These are phyloP conservation scores for Sabuloglossum arenarium DNA, from an alignment of 495 filamentous ascomycete genomes.

Conservation along the genomic window DNA sequence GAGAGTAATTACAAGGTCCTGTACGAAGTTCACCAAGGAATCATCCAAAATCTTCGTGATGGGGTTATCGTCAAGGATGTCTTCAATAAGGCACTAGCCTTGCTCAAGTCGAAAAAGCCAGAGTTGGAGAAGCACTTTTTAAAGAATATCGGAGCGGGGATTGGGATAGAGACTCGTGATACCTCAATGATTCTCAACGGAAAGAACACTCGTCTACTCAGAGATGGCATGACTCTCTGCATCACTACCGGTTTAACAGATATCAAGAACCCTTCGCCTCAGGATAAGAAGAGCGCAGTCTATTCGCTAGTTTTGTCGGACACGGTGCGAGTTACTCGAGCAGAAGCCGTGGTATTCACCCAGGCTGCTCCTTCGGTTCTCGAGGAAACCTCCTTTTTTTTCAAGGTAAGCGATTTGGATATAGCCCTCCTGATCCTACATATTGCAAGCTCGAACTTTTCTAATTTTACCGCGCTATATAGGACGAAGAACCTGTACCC, in stretches of 20 bases:
- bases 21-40: constrained; percentile 57
- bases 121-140: constrained; percentile 85
- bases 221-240: constrained; percentile 91
- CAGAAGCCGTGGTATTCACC: constrained; percentile 71
- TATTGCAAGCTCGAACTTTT: background rate
- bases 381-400: constrained; percentile 89
- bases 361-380: constrained; percentile 76
- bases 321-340: constrained; percentile 69
- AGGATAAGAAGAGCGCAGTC: constrained; percentile 64
- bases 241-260: constrained; percentile 77
- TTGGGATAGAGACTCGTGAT: constrained; percentile 83
- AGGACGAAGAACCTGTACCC: constrained; percentile 30
- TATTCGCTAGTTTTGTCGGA: constrained; percentile 86
- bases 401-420: constrained; percentile 32
- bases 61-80: constrained; percentile 76
- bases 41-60: constrained; percentile 80
- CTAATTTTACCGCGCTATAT: constrained; percentile 3
- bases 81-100: constrained; percentile 61
- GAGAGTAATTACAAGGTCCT: constrained; percentile 90
- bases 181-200: constrained; percentile 57
- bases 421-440: background rate
- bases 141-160: constrained; percentile 73
- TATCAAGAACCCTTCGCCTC: constrained; percentile 58
- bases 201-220: constrained; percentile 63
- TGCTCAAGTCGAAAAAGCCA: constrained; percentile 72